Evolutionary conservation across 2,329 filamentous ascomycete genomes (phyloP).

Genomic region (Cercospora janseana): DNA sequence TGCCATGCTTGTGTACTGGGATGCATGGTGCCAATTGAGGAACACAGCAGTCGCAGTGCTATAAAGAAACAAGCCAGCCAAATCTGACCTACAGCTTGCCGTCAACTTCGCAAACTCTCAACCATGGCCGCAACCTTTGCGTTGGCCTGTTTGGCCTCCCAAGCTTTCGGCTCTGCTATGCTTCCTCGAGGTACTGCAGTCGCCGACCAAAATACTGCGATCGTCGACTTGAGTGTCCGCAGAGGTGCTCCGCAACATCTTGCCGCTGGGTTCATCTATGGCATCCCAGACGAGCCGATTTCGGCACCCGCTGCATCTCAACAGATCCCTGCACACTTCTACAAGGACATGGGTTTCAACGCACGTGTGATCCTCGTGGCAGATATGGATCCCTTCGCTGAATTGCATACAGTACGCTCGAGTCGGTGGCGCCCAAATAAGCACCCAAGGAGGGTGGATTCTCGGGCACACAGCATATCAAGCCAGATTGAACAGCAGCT

Average conservation of each 20-base stretch:
- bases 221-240: conserved; percentile 36
- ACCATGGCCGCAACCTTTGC: too few relatives aligned
- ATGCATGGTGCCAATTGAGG: too few relatives aligned
- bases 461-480: conserved; percentile 35
- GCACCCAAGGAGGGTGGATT: conserved; percentile 42
- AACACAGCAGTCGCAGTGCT: too few relatives aligned
- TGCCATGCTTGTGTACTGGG: too few relatives aligned
- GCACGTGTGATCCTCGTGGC: too few relatives aligned
- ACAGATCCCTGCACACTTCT: conserved; percentile 44
- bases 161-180: conserved; percentile 9
- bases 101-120: too few relatives aligned
- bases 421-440: conserved; percentile 46
- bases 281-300: conserved; percentile 39
- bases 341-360: conserved; percentile 44
- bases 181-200: conserved; percentile 19
- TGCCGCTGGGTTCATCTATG: conserved; percentile 47
- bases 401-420: too few relatives aligned
- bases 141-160: conserved; percentile 2
- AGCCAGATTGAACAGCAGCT: conserved; percentile 45
- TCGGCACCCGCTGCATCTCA: too few relatives aligned
- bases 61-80: too few relatives aligned
- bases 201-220: conserved; percentile 29
- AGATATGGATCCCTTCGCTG: too few relatives aligned
- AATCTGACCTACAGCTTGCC: too few relatives aligned
- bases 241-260: conserved; percentile 39